A percentile compares a stretch with the other conserved stretches of the same genome.
phyloP scores from a whole-genome alignment of 169 alveolate species.

The Cryptosporidium andersoni region DNA sequence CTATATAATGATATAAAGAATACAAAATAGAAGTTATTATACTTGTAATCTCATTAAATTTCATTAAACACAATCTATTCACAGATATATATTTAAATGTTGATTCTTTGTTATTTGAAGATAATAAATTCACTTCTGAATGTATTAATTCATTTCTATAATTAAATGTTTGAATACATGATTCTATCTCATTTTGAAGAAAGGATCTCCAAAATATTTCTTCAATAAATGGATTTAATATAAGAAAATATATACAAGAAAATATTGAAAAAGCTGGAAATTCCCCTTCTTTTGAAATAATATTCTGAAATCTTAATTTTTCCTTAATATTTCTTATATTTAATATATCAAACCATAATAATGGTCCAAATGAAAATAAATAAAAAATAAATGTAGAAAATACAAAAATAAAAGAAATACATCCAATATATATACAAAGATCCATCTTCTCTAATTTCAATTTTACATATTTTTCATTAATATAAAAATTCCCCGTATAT shows the following conservation, averaged over 20 bases:
- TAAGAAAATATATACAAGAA: conserved; percentile 23
- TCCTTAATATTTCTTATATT: background rate
- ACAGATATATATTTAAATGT: too few species aligned
- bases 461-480: background rate
- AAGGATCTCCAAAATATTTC: conserved; percentile 63
- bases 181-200: conserved; percentile 10
- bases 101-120: too few species aligned
- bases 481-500: background rate
- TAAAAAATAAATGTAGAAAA: background rate
- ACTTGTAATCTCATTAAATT: background rate
- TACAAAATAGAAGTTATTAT: conserved; percentile 34
- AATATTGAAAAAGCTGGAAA: background rate
- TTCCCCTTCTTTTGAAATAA: background rate
- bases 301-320: conserved; percentile 3
- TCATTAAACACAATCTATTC: background rate
- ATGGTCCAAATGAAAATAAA: background rate
- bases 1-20: conserved; percentile 49
- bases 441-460: too few species aligned
- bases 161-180: background rate
- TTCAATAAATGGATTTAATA: conserved; percentile 46
- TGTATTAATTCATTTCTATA: too few species aligned
- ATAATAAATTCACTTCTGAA: too few species aligned
- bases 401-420: too few species aligned
- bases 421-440: too few species aligned
- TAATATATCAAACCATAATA: background rate